phyloP scores from a whole-genome alignment of 768 basidiomycete genomes.

The Lactarius trivialis region DNA sequence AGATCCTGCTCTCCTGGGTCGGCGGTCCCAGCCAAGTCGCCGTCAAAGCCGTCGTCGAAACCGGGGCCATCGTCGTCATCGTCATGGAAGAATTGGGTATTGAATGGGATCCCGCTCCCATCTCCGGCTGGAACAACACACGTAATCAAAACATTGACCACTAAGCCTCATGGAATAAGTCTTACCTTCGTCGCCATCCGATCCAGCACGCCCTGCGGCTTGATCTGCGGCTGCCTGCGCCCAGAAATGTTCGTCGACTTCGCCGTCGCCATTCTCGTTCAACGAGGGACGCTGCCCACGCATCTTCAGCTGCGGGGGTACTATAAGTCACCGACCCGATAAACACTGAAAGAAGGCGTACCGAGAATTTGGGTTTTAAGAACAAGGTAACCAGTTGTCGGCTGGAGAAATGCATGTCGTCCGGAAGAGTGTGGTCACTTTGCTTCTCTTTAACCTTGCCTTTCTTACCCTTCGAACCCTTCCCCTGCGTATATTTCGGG shows the following conservation, averaged over 20 bases:
- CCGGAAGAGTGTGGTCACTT: constrained; percentile 76
- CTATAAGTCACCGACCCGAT: background rate
- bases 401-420: constrained; percentile 97
- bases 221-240: constrained; percentile 88
- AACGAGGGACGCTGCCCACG: constrained; percentile 56
- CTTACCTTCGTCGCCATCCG: constrained; percentile 59
- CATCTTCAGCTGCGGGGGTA: constrained; percentile 68
- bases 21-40: constrained; percentile 37
- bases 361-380: constrained; percentile 92
- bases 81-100: constrained; percentile 96
- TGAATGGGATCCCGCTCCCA: constrained; percentile 70
- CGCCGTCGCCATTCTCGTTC: constrained; percentile 66
- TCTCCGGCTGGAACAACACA: constrained; percentile 30
- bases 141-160: background rate
- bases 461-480: constrained; percentile 38
- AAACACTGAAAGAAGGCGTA: constrained; percentile 35
- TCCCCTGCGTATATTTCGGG: constrained; percentile 30
- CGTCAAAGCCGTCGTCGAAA: constrained; percentile 60
- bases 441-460: constrained; percentile 54
- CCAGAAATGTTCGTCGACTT: constrained; percentile 97
- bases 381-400: constrained; percentile 87
- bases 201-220: constrained; percentile 49
- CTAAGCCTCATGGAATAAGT: background rate
- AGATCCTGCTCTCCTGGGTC: constrained; percentile 83
- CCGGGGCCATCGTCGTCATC: constrained; percentile 73